These are phyloP conservation scores for Diaporthe humulicola DNA, from an alignment of 2,329 filamentous ascomycete species.

Conservation along the genomic window DNA sequence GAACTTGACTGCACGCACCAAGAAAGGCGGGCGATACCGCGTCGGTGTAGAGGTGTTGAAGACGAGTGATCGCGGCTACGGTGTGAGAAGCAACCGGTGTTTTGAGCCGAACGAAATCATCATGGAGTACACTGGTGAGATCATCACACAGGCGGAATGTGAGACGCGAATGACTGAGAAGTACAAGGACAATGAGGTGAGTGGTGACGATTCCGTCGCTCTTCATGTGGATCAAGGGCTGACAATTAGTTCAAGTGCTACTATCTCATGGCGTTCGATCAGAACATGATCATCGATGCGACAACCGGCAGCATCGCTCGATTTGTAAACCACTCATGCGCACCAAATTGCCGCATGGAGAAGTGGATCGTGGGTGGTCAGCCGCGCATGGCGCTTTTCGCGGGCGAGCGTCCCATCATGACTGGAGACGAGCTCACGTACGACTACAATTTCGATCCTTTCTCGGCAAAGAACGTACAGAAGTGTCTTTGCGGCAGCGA, in stretches of 20 bases:
- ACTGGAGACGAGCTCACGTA: conserved; percentile 97
- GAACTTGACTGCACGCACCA: conserved; percentile 79
- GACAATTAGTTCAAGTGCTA: conserved; percentile 75
- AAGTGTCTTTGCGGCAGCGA: conserved; percentile 73
- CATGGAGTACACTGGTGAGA: conserved; percentile 97
- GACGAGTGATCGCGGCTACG: conserved; percentile 88
- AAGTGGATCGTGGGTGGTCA: conserved; percentile 97
- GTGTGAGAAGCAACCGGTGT: conserved; percentile 89
- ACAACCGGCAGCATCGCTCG: conserved; percentile 95
- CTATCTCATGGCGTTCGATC: conserved; percentile 98
- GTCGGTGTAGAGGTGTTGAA: conserved; percentile 96
- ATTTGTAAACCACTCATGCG: conserved; percentile 98
- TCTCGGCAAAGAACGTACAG: conserved; percentile 77
- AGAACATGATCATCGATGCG: conserved; percentile 98
- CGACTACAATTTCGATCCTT: conserved; percentile 83
- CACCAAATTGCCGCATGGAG: conserved; percentile 97
- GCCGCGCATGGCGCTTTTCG: conserved; percentile 96
- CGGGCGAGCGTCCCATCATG: conserved; percentile 88
- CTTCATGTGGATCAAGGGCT: not conserved
- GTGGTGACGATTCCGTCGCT: conserved; percentile 45
- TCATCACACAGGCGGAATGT: conserved; percentile 94
- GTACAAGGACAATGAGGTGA: conserved; percentile 93
- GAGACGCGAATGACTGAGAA: conserved; percentile 92
- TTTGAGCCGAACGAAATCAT: conserved; percentile 95
- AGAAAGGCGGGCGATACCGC: conserved; percentile 86